Conservation (phyloP, 805 yeast species). For the Zygosaccharomyces gambellarensis region DNA sequence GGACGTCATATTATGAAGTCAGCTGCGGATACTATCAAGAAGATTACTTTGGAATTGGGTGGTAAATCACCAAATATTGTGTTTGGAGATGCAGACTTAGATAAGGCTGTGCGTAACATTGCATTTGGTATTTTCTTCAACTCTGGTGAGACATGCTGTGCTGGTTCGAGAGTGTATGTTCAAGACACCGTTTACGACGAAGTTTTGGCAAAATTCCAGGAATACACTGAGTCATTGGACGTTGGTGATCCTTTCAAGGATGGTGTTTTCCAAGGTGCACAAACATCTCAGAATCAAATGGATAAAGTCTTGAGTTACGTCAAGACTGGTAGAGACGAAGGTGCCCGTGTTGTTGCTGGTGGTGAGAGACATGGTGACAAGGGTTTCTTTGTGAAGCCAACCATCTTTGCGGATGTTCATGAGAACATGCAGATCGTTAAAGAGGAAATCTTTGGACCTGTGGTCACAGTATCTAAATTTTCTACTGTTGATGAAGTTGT, state of each 20-base stretch:
- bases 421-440: conserved; percentile 69
- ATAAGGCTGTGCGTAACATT: conserved; percentile 59
- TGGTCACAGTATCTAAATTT: conserved; percentile 71
- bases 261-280: conserved; percentile 67
- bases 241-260: conserved; percentile 79
- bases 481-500: conserved; percentile 69
- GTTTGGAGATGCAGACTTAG: conserved; percentile 67
- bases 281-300: conserved; percentile 64
- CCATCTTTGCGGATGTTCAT: conserved; percentile 77
- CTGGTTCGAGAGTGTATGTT: conserved; percentile 83
- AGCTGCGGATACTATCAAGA: conserved; percentile 72
- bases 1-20: conserved; percentile 68
- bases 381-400: conserved; percentile 75
- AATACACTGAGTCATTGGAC: conserved; percentile 46
- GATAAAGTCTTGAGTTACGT: conserved; percentile 60
- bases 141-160: conserved; percentile 92
- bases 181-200: conserved; percentile 68
- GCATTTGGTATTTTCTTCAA: conserved; percentile 77
- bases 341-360: conserved; percentile 72
- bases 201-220: conserved; percentile 53
- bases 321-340: conserved; percentile 59
- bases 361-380: conserved; percentile 69
- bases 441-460: conserved; percentile 93
- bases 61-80: conserved; percentile 89
- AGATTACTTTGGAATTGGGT: conserved; percentile 79